Base-by-base conservation (phyloP, 2,329 filamentous ascomycete species). In the Verticillium nonalfalfae region DNA sequence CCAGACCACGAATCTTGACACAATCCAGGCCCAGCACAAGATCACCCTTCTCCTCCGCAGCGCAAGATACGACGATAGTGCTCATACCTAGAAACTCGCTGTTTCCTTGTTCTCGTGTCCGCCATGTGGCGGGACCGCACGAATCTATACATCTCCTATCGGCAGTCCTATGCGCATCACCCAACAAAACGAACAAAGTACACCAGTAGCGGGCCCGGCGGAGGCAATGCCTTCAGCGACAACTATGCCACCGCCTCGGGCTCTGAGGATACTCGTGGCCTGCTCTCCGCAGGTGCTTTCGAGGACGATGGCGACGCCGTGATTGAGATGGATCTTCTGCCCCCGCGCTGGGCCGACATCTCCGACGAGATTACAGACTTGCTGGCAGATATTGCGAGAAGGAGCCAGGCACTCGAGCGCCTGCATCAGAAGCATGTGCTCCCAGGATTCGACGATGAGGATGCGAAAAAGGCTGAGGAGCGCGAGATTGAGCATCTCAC, bases 71-170 rank as follows among this genome's bases (percentile, higher is more conserved):
- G 6, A 52, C 45, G 45, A 52, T 18, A 21, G 7, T 13, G 2
- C n/a, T 11, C 11, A 21, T 11, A 10, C 18, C 7, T 52, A 18
- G 21, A 18, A 18, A 52, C 10, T 18, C 45, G 18, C 36, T 10
- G 13, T 10, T 13, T 34, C 15, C 21, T 31, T 14, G n/a, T 31
- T 70, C 56, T 63, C 72, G 78, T 79, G 81, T 83, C 83, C 87
- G 89, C 85, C 80, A 96, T 97, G 92, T 99, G 93, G 93, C 92
- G 95, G 82, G 95, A 99, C 84, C 90, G 95, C 79, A 99, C 95
- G 69, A 99, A 98, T 75, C 90, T 99, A 93, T 99, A 96, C 76
- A 95, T 99, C 75, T 98, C 95, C 76, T 99, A 98, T 83, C 93
- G 95, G 72, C 95, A 99, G 80, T 98, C 94, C 71, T 98, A 97